Base-by-base conservation (phyloP, 2,329 filamentous ascomycete species). In the Aspergillus latus region DNA sequence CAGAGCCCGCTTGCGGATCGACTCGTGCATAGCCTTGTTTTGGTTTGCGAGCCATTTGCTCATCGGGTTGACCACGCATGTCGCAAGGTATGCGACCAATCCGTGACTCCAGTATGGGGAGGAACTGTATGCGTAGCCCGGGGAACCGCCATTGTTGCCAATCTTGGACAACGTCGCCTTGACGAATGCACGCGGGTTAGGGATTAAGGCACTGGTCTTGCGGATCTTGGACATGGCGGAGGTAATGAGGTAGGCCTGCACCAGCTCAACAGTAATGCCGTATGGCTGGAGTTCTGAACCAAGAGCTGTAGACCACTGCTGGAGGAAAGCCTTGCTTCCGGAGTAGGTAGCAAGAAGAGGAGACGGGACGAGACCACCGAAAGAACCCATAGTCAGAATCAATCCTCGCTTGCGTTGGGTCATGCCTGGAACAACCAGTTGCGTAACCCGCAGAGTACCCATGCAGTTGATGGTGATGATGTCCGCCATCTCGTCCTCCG, bases 171-270 rank as follows among this genome's bases (percentile, higher is more conserved):
- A 78, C 0, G 88, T 85, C 5, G 89, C 80, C 66, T 83, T 84
- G 55, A 99, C 94, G 72, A 97, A 97, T 52, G 82, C 79, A 72
- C 87, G 88, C 11, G 93, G 89, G 57, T 82, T 91, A 8, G 94
- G 94, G 45, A 97, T 88, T 56, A 92, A 78, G 45, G 87, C 75
- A 61, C 84, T 93, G 0, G 91, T 80, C 55, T 87, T 88, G 67
- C 90, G 88, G 66, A 99, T 86, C 82, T 99, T 99, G 76, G 89
- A 93, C 94, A 99, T 99, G 68, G 93, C 91, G 1, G 90, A 93
- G 4, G 92, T 96, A 67, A 99, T 90, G 47, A 99, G 85, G 74
- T 99, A 95, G 66, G 89, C 92, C 65, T 97, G 84, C 29, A 96
- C 88, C 48, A 97, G 84, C 74, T 97, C 87, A n/a, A 96, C 92